These are phyloP conservation scores for Candida sonorensis DNA, from an alignment of 805 yeast species.

Conservation along the genomic window DNA sequence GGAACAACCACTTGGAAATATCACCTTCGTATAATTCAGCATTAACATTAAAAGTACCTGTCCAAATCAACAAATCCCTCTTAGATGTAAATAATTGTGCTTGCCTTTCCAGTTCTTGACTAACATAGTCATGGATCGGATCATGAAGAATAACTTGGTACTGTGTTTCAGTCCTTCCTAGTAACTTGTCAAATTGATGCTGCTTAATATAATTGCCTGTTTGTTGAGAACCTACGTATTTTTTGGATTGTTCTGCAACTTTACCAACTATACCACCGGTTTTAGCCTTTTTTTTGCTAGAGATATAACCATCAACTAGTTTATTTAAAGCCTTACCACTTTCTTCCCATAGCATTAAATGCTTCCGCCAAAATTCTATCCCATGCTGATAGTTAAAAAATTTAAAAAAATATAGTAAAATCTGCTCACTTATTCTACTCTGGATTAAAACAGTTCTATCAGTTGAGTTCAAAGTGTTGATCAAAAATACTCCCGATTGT, in stretches of 20 bases:
- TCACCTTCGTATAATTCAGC: conserved; percentile 39
- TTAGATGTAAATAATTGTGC: conserved; percentile 33
- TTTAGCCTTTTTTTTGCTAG: conserved; percentile 33
- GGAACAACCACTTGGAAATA: conserved; percentile 39
- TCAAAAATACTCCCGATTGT: conserved; percentile 45
- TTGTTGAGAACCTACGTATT: conserved; percentile 23
- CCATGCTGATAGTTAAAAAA: conserved; percentile 30
- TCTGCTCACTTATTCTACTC: conserved; percentile 40
- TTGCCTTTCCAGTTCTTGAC: conserved; percentile 33
- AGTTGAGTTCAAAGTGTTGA: conserved; percentile 43
- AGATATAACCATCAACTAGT: conserved; percentile 32
- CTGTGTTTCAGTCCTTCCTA: conserved; percentile 44
- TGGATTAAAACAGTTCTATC: conserved; percentile 44
- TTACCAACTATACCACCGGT: conserved; percentile 41
- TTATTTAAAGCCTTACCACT: conserved; percentile 36
- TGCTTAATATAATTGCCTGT: conserved; percentile 18
- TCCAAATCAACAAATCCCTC: conserved; percentile 36
- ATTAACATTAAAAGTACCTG: conserved; percentile 51
- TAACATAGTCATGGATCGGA: conserved; percentile 49
- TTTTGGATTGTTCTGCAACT: conserved; percentile 30
- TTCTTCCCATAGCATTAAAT: conserved; percentile 42
- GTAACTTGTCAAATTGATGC: conserved; percentile 33
- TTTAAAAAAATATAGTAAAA: conserved; percentile 38
- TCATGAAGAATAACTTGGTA: conserved; percentile 37
- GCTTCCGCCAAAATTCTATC: conserved; percentile 29